These are phyloP conservation scores for Cystofilobasidium bisporidii DNA, from an alignment of 768 basidiomycete genomes.

Conservation along the genomic window DNA sequence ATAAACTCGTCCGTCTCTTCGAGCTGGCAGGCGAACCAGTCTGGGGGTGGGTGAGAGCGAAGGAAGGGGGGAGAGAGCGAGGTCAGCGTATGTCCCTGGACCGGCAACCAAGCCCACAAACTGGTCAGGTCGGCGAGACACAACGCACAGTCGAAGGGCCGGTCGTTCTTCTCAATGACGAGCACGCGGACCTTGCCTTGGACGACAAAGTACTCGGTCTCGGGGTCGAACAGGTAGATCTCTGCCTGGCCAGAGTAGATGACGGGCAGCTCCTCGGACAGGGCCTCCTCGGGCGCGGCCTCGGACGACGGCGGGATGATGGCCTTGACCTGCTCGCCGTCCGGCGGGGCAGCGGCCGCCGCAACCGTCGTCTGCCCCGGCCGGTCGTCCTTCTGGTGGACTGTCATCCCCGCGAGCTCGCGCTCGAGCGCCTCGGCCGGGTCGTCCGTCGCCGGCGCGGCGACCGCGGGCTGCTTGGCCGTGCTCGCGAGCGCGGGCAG, in stretches of 20 bases:
- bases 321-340: slow-evolving; percentile 15
- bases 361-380: background rate
- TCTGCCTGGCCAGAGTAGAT: slow-evolving; percentile 37
- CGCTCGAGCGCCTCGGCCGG: slow-evolving; percentile 31
- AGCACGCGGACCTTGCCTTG: slow-evolving; percentile 40
- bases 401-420: slow-evolving; percentile 29
- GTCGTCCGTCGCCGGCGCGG: background rate
- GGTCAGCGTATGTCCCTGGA: background rate
- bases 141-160: slow-evolving; percentile 37
- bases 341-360: background rate
- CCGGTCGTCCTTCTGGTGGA: background rate
- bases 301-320: slow-evolving; percentile 14
- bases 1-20: slow-evolving; percentile 24
- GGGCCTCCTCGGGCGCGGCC: slow-evolving; percentile 32
- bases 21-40: slow-evolving; percentile 27
- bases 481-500: background rate
- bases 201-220: slow-evolving; percentile 42
- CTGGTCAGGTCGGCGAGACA: background rate
- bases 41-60: background rate
- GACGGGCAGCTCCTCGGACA: slow-evolving; percentile 37
- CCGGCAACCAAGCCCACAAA: too few relatives aligned
- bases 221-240: slow-evolving; percentile 43
- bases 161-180: slow-evolving; percentile 37
- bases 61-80: too few relatives aligned
- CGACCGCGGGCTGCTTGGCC: background rate